Conservation (phyloP, 129 eudicot genomes). For the Tagetes patula region DNA sequence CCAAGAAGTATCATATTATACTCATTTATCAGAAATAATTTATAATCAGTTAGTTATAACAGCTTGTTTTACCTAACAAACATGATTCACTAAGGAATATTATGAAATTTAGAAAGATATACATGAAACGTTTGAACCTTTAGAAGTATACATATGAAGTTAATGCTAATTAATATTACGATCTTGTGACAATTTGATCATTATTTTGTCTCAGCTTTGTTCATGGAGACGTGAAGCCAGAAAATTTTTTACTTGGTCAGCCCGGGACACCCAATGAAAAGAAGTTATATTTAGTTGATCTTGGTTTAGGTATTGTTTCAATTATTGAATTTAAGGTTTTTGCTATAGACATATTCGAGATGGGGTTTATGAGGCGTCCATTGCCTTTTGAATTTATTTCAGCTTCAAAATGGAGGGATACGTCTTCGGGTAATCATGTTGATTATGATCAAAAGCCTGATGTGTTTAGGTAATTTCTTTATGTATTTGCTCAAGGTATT, state of each 20-base stretch:
- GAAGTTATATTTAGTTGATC: conserved; percentile 80
- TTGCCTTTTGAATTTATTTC: conserved; percentile 7
- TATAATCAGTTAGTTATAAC: neutral
- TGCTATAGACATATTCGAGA: conserved; percentile 2
- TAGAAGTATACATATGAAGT: neutral
- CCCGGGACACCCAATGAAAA: conserved; percentile 79
- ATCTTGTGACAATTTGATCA: neutral
- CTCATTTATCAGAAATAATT: neutral
- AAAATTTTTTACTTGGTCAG: conserved; percentile 82
- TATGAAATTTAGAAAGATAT: neutral
- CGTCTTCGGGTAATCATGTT: conserved; percentile 55
- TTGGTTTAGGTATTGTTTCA: conserved; percentile 70
- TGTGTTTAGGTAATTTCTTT: conserved; percentile 58
- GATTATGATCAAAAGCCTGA: conserved; percentile 91
- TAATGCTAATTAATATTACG: neutral
- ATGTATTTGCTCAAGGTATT: conserved; percentile 9
- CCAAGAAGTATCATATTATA: neutral
- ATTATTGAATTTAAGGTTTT: neutral
- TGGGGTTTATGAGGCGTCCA: neutral
- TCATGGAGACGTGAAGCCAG: conserved; percentile 96
- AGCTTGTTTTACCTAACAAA: neutral
- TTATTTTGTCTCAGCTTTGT: conserved; percentile 54
- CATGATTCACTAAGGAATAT: neutral
- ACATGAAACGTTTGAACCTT: neutral
- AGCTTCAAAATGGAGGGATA: conserved; percentile 81